Evolutionary conservation across 257 asterid genomes (phyloP), one percentile per base, ranked within the genome.

Genomic region (Voacanga thouarsii): DNA sequence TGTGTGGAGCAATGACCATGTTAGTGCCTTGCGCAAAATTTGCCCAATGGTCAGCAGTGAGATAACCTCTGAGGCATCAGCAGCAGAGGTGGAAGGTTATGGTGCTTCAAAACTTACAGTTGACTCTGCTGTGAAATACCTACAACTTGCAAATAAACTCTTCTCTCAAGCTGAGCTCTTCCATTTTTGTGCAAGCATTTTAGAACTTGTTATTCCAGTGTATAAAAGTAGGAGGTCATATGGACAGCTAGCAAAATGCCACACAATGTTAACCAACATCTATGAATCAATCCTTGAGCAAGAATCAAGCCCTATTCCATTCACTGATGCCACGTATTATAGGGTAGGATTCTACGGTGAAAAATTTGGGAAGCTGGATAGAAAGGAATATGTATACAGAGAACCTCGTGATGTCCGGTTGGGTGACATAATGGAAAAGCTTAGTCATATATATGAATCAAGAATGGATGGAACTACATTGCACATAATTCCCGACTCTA

Each of bases 141-240:
- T 96, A 57, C 98, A 96, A 83, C 99, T 96, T 68, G 99, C 98
- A 79, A 90, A 94, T 68, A 91, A 92, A 87, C 98, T 96, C 77
- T 96, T 96, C 89, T 90, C 97, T 82, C 99, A 96, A 86, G 99
- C 99, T n/a, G 99, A 96, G 83, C 97, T 96, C 83, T 94, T 89
- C 89, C 99, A 96, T 87, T 96, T 96, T 89, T 96, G 99, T 81
- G 98, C 97, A 69, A 93, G 97, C 83, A 96, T 96, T 81, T 86
- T 96, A 14, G 99, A 96, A 77, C 98, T 96, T 21, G 98, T 93
- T 18, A 96, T 93, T 80, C 99, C 99, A 11, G 98, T 96, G 43
- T 89, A 90, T 65, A 96, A 96, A 82, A 96, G 98, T 85, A 85
- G 99, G 79, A 85, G 97, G 78, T 88, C 92, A 19, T 96, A 93